Evolutionary conservation across 768 basidiomycete species (phyloP).

Genomic region (Terana coerulea): DNA sequence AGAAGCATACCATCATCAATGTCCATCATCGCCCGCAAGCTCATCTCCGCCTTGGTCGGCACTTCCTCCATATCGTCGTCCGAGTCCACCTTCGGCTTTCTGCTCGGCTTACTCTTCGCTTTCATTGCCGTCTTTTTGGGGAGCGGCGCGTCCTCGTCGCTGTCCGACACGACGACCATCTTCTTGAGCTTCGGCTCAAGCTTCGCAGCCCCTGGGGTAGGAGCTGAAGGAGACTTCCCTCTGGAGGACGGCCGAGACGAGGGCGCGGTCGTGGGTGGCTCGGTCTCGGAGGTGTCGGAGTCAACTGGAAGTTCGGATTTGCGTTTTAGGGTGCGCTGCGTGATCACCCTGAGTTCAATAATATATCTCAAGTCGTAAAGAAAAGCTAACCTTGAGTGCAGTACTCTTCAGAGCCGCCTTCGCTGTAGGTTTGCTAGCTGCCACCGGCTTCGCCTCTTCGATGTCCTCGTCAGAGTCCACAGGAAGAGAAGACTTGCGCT

Average conservation of each 20-base stretch:
- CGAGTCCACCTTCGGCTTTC: constrained; percentile 14
- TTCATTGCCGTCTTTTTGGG: constrained; percentile 26
- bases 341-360: too few species aligned
- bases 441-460: constrained; percentile 14
- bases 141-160: constrained; percentile 48
- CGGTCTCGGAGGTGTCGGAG: constrained; percentile 14
- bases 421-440: too few species aligned
- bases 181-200: constrained; percentile 33
- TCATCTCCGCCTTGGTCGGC: constrained; percentile 43
- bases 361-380: too few species aligned
- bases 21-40: constrained; percentile 66
- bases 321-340: constrained; percentile 30
- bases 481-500: constrained; percentile 27
- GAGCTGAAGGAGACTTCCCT: constrained; percentile 4
- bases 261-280: background rate
- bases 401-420: too few species aligned
- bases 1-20: constrained; percentile 58
- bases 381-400: too few species aligned
- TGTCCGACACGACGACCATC: constrained; percentile 55
- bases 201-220: constrained; percentile 14
- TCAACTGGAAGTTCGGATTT: constrained; percentile 20
- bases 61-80: constrained; percentile 30
- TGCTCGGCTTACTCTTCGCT: constrained; percentile 28
- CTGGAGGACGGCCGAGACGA: background rate
- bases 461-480: constrained; percentile 21